phyloP scores from a whole-genome alignment of 371 early-diverging fungal genomes.

The Saksenaea oblongispora region DNA sequence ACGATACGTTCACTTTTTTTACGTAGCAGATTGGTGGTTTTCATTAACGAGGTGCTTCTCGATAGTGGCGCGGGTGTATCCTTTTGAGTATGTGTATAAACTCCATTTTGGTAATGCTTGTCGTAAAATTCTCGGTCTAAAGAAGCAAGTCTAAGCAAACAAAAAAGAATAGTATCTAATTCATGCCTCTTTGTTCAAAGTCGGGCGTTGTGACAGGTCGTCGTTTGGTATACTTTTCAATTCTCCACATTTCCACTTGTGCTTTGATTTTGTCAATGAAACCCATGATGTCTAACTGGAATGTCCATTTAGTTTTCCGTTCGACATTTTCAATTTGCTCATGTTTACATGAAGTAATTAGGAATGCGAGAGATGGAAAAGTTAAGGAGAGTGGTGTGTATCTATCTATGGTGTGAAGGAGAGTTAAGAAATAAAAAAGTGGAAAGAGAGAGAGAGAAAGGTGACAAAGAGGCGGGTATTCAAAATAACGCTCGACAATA shows the following conservation, averaged over 20 bases:
- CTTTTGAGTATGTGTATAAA: slow-evolving; percentile 10
- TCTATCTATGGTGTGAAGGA: not conserved
- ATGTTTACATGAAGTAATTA: not conserved
- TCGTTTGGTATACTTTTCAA: slow-evolving; percentile 65
- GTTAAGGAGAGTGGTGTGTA: slow-evolving; percentile 1
- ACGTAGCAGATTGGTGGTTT: not conserved
- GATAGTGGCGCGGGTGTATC: not conserved
- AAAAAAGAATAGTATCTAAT: slow-evolving; percentile 13
- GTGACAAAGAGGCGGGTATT: not conserved
- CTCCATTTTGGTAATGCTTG: slow-evolving; percentile 23
- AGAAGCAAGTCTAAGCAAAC: not conserved
- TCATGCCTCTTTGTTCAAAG: slow-evolving; percentile 57
- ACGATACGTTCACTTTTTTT: slow-evolving; percentile 37
- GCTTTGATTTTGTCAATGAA: slow-evolving; percentile 62
- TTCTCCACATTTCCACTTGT: slow-evolving; percentile 66
- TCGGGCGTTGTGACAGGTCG: slow-evolving; percentile 59
- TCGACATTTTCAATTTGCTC: not conserved
- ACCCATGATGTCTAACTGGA: slow-evolving; percentile 39
- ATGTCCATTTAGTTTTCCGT: not conserved
- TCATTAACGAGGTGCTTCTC: not conserved
- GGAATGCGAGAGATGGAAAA: slow-evolving; percentile 8
- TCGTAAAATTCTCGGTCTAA: slow-evolving; percentile 25
- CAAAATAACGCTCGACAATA: not conserved
- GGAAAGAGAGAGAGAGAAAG: slow-evolving; percentile 1
- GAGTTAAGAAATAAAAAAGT: slow-evolving; percentile 1